Evolutionary conservation across 83 land plant species (phyloP), one percentile per base, ranked within the genome.

Genomic region (Picea engelmannii): DNA sequence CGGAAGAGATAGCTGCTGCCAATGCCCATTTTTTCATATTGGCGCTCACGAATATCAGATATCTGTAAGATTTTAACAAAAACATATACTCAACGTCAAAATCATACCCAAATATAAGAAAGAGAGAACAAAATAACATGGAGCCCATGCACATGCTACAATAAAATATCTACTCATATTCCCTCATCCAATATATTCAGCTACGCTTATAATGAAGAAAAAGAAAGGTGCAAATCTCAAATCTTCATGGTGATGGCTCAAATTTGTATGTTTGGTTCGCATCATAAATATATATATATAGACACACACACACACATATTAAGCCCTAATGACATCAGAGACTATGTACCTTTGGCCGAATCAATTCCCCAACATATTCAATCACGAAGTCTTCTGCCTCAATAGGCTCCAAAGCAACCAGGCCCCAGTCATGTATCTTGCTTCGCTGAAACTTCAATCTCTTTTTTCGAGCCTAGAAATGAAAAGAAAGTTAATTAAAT

Each of bases 391-490:
- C 99, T 76, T 93, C 98, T 7, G 97, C 93, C 61, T 98, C 99
- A 86, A 98, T 98, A 73, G 93, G 94, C 79, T 98, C 98, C 31
- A 91, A 87, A 5, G 99, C 99, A 83, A 96, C 84, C 85, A 98
- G 83, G n/a, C 99, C 99, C 99, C 99, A 98, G 47, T 95, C 97
- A 89, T 98, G 99, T 83, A 98, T 98, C 79, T 98, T 98, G 81
- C 99, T 98, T 60, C 96, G 83, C 63, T 95, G 99, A 81, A 98
- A 96, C 44, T 94, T 93, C 62, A 98, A 64, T 13, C 92, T 83
- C 81, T 98, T 98, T 80, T 94, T 98, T 85, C 99, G 91, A 52
- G 95, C 93, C 99, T 97, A 79, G 7, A 84, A 25, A 78, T 73
- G 55, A 13, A 66, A 40, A 58, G 0, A 27, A 81, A 23, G 27